Evolutionary conservation across 345 rosid genomes (phyloP).

Genomic region (Lepidium africanum): DNA sequence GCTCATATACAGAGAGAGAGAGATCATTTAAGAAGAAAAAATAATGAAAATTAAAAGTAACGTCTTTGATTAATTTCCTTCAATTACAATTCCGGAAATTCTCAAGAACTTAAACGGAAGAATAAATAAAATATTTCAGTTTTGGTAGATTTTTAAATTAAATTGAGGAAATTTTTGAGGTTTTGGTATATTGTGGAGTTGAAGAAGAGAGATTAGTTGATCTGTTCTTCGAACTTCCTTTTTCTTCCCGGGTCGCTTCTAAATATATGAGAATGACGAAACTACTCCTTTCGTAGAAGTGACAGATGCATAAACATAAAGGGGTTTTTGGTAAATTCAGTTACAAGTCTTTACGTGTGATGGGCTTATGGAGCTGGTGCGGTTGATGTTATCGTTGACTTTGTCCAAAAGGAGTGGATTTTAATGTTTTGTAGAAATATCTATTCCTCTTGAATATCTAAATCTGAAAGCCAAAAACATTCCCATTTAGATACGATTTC

Average conservation of each 20-base stretch:
- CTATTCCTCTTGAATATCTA: background rate
- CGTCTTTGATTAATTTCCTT: background rate
- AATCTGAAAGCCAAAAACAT: background rate
- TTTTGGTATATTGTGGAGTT: conserved; percentile 16
- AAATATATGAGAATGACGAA: background rate
- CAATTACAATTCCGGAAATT: background rate
- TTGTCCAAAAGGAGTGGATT: background rate
- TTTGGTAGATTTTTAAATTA: conserved; percentile 1
- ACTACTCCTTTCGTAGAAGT: background rate
- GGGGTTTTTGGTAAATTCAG: background rate
- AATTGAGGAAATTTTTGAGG: conserved; percentile 11
- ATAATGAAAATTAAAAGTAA: background rate
- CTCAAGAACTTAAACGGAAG: background rate
- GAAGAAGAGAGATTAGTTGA: conserved; percentile 25
- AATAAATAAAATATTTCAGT: background rate
- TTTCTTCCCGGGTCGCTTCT: background rate
- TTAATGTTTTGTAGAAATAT: background rate
- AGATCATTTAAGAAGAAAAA: background rate
- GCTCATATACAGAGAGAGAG: conserved; percentile 21
- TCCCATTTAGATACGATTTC: conserved; percentile 1
- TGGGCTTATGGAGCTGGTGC: conserved; percentile 24
- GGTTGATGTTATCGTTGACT: conserved; percentile 22
- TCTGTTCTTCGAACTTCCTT: conserved; percentile 15
- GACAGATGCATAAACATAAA: background rate
- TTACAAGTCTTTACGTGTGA: background rate